phyloP scores from a whole-genome alignment of 805 yeast species.

The Saturnispora silvae region DNA sequence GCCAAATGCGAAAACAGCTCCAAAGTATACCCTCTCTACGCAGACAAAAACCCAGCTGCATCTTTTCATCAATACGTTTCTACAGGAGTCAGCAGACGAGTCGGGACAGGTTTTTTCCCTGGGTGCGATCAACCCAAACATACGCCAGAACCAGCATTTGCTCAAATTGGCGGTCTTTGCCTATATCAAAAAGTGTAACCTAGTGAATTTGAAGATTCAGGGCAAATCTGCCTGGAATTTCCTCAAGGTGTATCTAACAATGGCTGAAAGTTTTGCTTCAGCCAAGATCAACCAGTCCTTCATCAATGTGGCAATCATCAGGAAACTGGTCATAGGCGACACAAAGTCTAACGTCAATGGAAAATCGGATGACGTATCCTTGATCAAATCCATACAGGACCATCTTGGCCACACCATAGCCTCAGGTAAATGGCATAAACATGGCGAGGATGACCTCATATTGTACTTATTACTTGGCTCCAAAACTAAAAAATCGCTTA shows the following conservation, averaged over 20 bases:
- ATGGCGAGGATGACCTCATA: constrained; percentile 31
- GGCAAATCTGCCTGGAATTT: constrained; percentile 61
- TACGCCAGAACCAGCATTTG: constrained; percentile 37
- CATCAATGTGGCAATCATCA: constrained; percentile 28
- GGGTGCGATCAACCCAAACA: constrained; percentile 66
- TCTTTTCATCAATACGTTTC: constrained; percentile 43
- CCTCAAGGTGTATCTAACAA: constrained; percentile 39
- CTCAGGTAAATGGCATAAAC: constrained; percentile 34
- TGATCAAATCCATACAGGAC: constrained; percentile 39
- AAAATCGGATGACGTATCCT: constrained; percentile 39
- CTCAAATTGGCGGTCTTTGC: constrained; percentile 42
- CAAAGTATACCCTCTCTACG: constrained; percentile 30
- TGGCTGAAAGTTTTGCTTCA: constrained; percentile 22
- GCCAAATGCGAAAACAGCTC: constrained; percentile 15
- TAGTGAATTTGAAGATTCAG: constrained; percentile 43
- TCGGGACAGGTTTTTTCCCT: constrained; percentile 50
- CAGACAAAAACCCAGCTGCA: constrained; percentile 50
- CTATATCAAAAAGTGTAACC: constrained; percentile 40
- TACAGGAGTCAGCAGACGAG: constrained; percentile 54
- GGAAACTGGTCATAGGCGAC: constrained; percentile 47
- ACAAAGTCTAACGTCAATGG: constrained; percentile 37
- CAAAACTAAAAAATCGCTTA: constrained; percentile 15
- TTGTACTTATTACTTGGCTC: constrained; percentile 38
- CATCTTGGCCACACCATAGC: constrained; percentile 38
- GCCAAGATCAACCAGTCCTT: constrained; percentile 21